phyloP scores from a whole-genome alignment of 495 filamentous ascomycete species.

The Xylaria acuta region DNA sequence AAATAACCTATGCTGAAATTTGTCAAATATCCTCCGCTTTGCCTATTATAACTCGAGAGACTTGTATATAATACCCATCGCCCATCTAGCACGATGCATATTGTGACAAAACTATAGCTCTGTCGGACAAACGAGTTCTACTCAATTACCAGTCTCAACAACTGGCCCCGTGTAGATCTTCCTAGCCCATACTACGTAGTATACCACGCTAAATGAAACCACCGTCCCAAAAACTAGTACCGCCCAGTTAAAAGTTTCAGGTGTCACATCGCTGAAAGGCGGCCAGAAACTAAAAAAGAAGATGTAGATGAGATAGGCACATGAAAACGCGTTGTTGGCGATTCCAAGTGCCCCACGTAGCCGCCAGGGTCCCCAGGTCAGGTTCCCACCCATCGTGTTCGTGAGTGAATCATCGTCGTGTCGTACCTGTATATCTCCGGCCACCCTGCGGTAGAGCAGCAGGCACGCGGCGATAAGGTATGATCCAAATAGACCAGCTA shows the following conservation, averaged over 20 bases:
- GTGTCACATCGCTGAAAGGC: slow-evolving; percentile 36
- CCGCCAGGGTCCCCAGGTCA: slow-evolving; percentile 52
- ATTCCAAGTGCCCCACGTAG: slow-evolving; percentile 48
- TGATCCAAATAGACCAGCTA: slow-evolving; percentile 50
- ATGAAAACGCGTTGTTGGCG: slow-evolving; percentile 47
- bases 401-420: slow-evolving; percentile 27
- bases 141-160: slow-evolving; percentile 28
- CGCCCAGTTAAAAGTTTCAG: slow-evolving; percentile 51
- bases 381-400: slow-evolving; percentile 31
- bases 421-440: slow-evolving; percentile 18
- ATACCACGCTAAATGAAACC: slow-evolving; percentile 41
- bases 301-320: slow-evolving; percentile 45
- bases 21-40: background rate
- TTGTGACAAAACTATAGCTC: background rate
- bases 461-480: slow-evolving; percentile 50
- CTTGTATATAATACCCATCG: background rate
- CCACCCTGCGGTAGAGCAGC: slow-evolving; percentile 47
- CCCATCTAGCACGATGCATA: background rate
- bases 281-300: slow-evolving; percentile 58
- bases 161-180: slow-evolving; percentile 49
- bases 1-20: background rate
- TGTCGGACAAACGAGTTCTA: too few relatives aligned
- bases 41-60: background rate
- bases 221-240: slow-evolving; percentile 46
- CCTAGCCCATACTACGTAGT: slow-evolving; percentile 45